A percentile compares a stretch with the other conserved stretches of the same genome.
Evolutionary conservation across 106 monocot species (phyloP).

Genomic region (Dendrobium officinale): DNA sequence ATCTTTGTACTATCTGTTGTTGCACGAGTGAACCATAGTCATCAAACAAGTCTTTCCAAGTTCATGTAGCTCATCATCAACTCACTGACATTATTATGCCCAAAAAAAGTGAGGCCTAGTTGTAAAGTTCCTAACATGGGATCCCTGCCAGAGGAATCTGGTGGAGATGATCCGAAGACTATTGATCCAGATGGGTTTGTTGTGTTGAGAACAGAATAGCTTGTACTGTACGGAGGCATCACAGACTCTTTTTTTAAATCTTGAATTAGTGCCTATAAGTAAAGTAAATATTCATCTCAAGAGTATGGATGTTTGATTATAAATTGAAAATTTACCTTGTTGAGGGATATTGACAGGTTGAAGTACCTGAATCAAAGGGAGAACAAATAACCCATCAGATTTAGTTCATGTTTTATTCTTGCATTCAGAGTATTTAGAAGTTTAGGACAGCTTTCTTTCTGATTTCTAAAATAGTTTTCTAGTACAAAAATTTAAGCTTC

Average conservation of each 20-base stretch:
- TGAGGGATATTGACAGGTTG: constrained; percentile 47
- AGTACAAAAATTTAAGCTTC: too few relatives aligned
- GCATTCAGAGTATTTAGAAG: background rate
- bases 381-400: background rate
- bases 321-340: constrained; percentile 45
- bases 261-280: background rate
- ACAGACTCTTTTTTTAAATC: background rate
- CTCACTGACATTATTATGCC: background rate
- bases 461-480: too few relatives aligned
- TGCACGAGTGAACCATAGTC: background rate
- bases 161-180: constrained; percentile 28
- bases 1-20: background rate
- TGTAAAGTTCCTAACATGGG: background rate
- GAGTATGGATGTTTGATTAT: background rate
- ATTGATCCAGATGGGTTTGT: constrained; percentile 37
- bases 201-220: constrained; percentile 40
- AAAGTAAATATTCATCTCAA: background rate
- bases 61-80: background rate
- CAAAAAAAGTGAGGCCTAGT: constrained; percentile 4
- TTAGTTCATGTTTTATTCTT: background rate
- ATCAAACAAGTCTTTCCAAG: background rate
- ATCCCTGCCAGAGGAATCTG: constrained; percentile 10
- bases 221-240: constrained; percentile 26
- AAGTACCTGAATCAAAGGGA: constrained; percentile 35
- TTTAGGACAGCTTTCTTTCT: background rate